These are phyloP conservation scores for Avena sativa DNA, from an alignment of 176 grass and related monocot species.

Conservation along the genomic window DNA sequence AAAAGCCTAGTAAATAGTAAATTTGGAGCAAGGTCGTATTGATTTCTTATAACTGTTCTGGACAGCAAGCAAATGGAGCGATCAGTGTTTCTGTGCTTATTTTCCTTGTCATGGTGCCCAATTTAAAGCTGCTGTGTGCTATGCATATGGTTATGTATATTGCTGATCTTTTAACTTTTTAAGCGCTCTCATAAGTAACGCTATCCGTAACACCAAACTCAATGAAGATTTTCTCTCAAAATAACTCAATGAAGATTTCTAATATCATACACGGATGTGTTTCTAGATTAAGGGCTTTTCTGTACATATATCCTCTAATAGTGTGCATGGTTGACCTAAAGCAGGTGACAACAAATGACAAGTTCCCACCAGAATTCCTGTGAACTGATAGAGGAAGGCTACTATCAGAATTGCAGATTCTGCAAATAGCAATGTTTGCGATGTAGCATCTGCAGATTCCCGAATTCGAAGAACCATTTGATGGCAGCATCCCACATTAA, in stretches of 20 bases:
- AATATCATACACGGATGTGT: neutral
- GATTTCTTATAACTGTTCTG: slow-evolving; percentile 24
- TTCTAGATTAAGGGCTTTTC: slow-evolving; percentile 6
- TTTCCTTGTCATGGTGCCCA: neutral
- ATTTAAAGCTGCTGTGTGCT: slow-evolving; percentile 10
- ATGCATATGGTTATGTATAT: slow-evolving; percentile 1
- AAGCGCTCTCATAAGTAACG: neutral
- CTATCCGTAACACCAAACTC: slow-evolving; percentile 10
- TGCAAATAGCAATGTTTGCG: slow-evolving; percentile 35
- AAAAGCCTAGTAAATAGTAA: slow-evolving; percentile 8
- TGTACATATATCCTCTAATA: slow-evolving; percentile 7
- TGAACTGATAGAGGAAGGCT: slow-evolving; percentile 28
- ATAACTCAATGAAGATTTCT: neutral
- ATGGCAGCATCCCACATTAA: slow-evolving; percentile 17
- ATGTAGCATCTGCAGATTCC: slow-evolving; percentile 25
- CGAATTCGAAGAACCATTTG: slow-evolving; percentile 32
- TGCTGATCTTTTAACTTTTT: neutral
- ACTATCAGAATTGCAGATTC: slow-evolving; percentile 31
- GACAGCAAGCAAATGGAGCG: neutral
- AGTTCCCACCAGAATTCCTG: slow-evolving; percentile 11
- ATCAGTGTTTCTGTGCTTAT: neutral
- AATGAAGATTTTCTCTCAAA: neutral
- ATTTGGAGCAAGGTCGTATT: neutral
- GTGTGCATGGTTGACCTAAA: slow-evolving; percentile 29
- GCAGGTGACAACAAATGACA: slow-evolving; percentile 53